Base-by-base conservation (phyloP, 2,329 filamentous ascomycete species). In the Botrytis aclada region DNA sequence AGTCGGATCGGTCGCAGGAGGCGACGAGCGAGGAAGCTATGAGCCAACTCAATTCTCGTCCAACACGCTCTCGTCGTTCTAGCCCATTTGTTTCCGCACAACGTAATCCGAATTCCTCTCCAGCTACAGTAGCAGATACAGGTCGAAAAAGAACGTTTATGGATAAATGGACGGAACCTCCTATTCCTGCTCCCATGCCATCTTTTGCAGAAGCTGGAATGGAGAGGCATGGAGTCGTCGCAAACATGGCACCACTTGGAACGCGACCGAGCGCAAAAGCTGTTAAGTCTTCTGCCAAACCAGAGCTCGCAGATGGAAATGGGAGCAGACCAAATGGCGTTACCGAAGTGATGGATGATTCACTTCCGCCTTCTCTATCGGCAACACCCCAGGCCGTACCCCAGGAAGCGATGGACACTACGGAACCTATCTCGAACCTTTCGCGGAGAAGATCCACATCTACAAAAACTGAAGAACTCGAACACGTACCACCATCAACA, bases 171-270 rank as follows among this genome's bases (percentile, higher is more conserved):
- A 81, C 85, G 58, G 89, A 92, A 81, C 89, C 89, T 66, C 81
- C 85, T 54, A 79, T 87, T 64, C 85, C 86, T 73, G 80, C 82
- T 65, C 85, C 86, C 64, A 84, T 84, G 64, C 86, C 94, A 18
- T 95, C 92, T 80, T 97, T 91, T 80, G 89, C 93, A 84, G 93
- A 97, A 80, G 77, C 79, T 56, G 92, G 92, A 62, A 87, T 96
- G 77, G 85, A 91, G 78, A 87, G 91, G 66, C 89, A 90, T 81
- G 93, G 93, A 76, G 92, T 97, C 29, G 85, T 97, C 73, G 91
- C 93, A 82, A 91, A 91, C 78, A 97, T 97, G 94, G 90, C 90
- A 70, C 91, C 94, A 39, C 84, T 97, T 72, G 94, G 94, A 58
- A 87, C 90, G 71, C 85, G 90, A 77, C 94, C 94, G 20, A 86